Base-by-base conservation (phyloP, 257 asterid genomes). In the Solanum pimpinellifolium region DNA sequence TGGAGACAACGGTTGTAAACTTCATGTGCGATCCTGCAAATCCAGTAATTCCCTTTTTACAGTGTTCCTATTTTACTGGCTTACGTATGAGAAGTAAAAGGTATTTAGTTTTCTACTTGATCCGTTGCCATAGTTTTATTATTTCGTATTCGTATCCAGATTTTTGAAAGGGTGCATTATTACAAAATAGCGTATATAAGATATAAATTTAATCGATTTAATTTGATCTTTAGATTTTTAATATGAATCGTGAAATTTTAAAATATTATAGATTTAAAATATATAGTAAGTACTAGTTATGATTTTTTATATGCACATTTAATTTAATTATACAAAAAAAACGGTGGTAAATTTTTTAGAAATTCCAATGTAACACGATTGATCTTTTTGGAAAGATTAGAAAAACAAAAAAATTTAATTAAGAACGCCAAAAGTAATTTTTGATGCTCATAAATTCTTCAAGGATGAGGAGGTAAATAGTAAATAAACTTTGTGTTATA, bases 31-130 rank as follows among this genome's bases (percentile, higher is more conserved):
- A 78, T 78, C 35, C 62, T 16, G 3, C 60, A 76, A 78, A 78
- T 44, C 84, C 84, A 78, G 65, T 78, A 8, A 78, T 15, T 29
- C 84, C 65, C 15, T 78, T 78, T 42, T 46, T 27, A 78, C 84
- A 46, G 4, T 46, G 41, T 56, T 56, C 65, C n/a, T 56, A 56
- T 56, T 18, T 52, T 52, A 52, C 62, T 52, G 9, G 52, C 20
- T 21, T 78, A 44, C 21, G 60, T 23, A 42, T n/a, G 37, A 23
- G 21, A 42, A 42, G 29, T 3, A n/a, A 42, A 42, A n/a, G 10
- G 65, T 20, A 78, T 25, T 27, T 78, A 3, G 35, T 76, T 76
- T 41, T 41, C 23, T 76, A 74, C 31, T 25, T 37, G 18, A 7
- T 77, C 44, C 39, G 14, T 42, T 44, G 60, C 37, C 37, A 62